Evolutionary conservation across 352 stramenopile species (phyloP).

Genomic region (Phytophthora sojae): DNA sequence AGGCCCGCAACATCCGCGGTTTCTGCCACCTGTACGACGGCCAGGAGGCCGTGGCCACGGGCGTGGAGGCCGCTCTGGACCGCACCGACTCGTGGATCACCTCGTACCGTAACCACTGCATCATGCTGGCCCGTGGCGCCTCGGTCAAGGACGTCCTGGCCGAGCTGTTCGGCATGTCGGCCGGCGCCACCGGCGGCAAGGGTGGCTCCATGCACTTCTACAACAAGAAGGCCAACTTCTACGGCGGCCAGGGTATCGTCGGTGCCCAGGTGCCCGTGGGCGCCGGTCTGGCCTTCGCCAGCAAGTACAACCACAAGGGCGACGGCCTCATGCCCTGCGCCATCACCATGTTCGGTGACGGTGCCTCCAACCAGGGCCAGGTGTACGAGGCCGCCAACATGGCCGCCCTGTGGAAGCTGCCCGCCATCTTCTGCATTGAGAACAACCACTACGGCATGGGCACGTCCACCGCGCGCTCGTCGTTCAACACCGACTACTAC

Average conservation of each 20-base stretch:
- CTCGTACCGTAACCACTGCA: constrained; percentile 99
- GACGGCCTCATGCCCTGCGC: constrained; percentile 91
- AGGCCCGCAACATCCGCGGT: constrained; percentile 97
- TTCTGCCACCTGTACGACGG: constrained; percentile 99
- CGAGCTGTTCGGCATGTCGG: constrained; percentile 96
- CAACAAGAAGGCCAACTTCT: constrained; percentile 99
- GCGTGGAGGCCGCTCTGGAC: constrained; percentile 96
- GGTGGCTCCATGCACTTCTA: constrained; percentile 99
- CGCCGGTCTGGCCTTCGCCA: constrained; percentile 97
- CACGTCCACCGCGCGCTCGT: constrained; percentile 97
- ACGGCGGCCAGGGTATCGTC: constrained; percentile 98
- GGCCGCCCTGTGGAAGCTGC: constrained; percentile 98
- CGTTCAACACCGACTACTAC: constrained; percentile 99
- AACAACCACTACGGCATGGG: constrained; percentile 99
- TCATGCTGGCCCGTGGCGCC: constrained; percentile 95
- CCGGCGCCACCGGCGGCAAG: constrained; percentile 95
- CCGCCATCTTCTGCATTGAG: constrained; percentile 99
- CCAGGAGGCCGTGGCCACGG: constrained; percentile 99
- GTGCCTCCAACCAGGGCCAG: constrained; percentile 99
- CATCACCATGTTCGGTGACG: constrained; percentile 99
- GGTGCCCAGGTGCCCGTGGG: constrained; percentile 99
- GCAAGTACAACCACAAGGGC: constrained; percentile 98
- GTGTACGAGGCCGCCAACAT: constrained; percentile 98
- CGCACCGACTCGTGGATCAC: constrained; percentile 98
- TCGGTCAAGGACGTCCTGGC: constrained; percentile 94